phyloP scores from a whole-genome alignment of 2,329 filamentous ascomycete genomes.

The Nakataea oryzae region DNA sequence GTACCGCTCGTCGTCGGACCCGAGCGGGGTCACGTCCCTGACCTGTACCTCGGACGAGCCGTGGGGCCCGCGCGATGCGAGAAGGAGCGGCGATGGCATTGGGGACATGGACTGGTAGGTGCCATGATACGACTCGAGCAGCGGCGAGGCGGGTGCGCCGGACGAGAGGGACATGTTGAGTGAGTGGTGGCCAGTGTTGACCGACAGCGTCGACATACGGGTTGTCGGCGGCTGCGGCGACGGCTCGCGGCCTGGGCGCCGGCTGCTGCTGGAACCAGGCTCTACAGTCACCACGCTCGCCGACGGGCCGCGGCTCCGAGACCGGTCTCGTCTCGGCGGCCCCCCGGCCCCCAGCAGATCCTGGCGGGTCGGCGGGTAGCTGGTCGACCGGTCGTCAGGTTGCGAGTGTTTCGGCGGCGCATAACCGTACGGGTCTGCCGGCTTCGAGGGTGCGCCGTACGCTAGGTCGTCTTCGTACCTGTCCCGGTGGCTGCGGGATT shows the following conservation, averaged over 20 bases:
- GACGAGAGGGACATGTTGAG: slow-evolving; percentile 34
- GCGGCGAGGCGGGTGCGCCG: slow-evolving; percentile 62
- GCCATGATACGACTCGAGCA: slow-evolving; percentile 85
- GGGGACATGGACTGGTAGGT: slow-evolving; percentile 92
- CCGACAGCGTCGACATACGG: slow-evolving; percentile 42
- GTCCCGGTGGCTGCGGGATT: background rate
- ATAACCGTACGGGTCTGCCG: slow-evolving; percentile 13
- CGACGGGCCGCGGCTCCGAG: slow-evolving; percentile 16
- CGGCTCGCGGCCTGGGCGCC: slow-evolving; percentile 23
- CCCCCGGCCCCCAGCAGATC: slow-evolving; percentile 1
- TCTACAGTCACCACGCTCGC: slow-evolving; percentile 32
- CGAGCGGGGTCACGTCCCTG: slow-evolving; percentile 41
- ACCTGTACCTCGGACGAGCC: slow-evolving; percentile 27
- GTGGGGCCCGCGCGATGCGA: slow-evolving; percentile 39
- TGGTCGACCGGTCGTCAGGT: slow-evolving; percentile 22
- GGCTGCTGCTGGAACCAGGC: slow-evolving; percentile 22
- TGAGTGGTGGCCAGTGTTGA: slow-evolving; percentile 31
- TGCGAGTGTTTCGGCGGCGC: slow-evolving; percentile 25
- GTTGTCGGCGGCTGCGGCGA: slow-evolving; percentile 37
- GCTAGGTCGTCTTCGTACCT: slow-evolving; percentile 5
- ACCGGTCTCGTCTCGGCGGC: slow-evolving; percentile 10
- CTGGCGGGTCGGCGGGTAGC: slow-evolving; percentile 13
- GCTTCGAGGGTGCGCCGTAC: slow-evolving; percentile 5
- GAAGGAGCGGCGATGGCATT: slow-evolving; percentile 74
- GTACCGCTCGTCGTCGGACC: slow-evolving; percentile 31